Base-by-base conservation (phyloP, 768 basidiomycete species). In the Porpolomopsis calyptriformis region DNA sequence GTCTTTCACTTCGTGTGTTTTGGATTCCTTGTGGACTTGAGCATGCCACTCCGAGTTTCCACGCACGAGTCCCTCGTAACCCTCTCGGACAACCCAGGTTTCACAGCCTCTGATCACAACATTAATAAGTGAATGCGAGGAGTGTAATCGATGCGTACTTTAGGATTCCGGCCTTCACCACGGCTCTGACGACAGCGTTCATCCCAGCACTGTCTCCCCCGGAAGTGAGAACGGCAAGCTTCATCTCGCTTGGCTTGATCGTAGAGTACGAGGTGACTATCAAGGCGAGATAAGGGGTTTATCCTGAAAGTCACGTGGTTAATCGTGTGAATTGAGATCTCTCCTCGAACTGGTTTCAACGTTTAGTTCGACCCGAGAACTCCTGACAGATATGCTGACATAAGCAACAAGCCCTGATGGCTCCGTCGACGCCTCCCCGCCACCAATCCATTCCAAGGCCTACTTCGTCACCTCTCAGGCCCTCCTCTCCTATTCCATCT, bases 201-300 rank as follows among this genome's bases (percentile, higher is more conserved):
- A 92, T 90, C 57, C 96, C 96, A 43, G 96, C 93, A 66, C 87
- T 90, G 72, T 99, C 96, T 59, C 96, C 94, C 38, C 94, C 96
- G 2, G 85, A 88, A 1, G 96, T 99, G 52, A 98, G 77, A 41
- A 94, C 84, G 1, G 93, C 94, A 60, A 96, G 76, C 71, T 90
- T 92, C 80, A 92, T 89, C 18, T 40, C 29, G 29, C 35, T 36
- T 37, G 20, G 4, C 19, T 22, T 20, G 4, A 33, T 49, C 48
- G n/a, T n/a, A n/a, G n/a, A n/a, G n/a, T n/a, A n/a, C n/a, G n/a
- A n/a, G n/a, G n/a, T n/a, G n/a, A n/a, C n/a, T n/a, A n/a, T n/a
- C n/a, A n/a, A n/a, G n/a, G n/a, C n/a, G n/a, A n/a, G n/a, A n/a
- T n/a, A n/a, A n/a, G n/a, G n/a, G n/a, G n/a, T n/a, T n/a, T n/a